Percentiles rank a stretch among this genome's conserved stretches.
phyloP scores from a whole-genome alignment of 78 protist species.

The Pigoraptor vietnamica region DNA sequence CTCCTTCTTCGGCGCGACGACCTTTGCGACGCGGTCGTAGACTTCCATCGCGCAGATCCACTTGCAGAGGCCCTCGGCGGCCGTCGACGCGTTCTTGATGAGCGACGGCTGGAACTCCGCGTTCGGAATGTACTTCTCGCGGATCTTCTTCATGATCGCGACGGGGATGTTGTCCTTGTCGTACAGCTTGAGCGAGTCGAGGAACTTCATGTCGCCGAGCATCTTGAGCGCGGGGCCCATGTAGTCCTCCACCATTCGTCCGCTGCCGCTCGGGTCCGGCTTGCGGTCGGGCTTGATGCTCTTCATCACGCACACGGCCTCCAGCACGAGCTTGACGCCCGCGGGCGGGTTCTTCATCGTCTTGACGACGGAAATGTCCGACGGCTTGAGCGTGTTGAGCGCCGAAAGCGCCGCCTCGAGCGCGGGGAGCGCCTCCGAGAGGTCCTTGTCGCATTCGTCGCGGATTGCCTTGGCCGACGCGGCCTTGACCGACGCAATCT shows the following conservation, averaged over 20 bases:
- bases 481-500: slow-evolving; percentile 14
- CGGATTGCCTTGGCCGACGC: slow-evolving; percentile 10
- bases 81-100: slow-evolving; percentile 51
- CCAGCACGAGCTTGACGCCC: slow-evolving; percentile 54
- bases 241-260: slow-evolving; percentile 41
- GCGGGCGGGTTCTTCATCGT: slow-evolving; percentile 74
- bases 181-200: slow-evolving; percentile 28
- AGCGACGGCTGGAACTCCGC: slow-evolving; percentile 39
- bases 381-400: slow-evolving; percentile 40
- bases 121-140: slow-evolving; percentile 13
- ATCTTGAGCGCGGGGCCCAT: slow-evolving; percentile 55
- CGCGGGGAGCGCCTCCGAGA: slow-evolving; percentile 71
- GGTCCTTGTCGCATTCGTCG: slow-evolving; percentile 39
- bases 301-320: slow-evolving; percentile 71
- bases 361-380: slow-evolving; percentile 52
- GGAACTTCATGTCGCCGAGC: slow-evolving; percentile 45
- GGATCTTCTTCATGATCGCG: slow-evolving; percentile 30
- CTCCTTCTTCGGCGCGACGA: slow-evolving; percentile 48
- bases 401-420: slow-evolving; percentile 60
- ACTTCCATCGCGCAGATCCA: slow-evolving; percentile 78
- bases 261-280: slow-evolving; percentile 12
- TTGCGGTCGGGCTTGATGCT: slow-evolving; percentile 23
- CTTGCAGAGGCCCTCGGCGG: slow-evolving; percentile 78
- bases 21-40: slow-evolving; percentile 52
- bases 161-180: slow-evolving; percentile 68